Conservation (phyloP, 352 stramenopile species). For the Globisporangium lucens region DNA sequence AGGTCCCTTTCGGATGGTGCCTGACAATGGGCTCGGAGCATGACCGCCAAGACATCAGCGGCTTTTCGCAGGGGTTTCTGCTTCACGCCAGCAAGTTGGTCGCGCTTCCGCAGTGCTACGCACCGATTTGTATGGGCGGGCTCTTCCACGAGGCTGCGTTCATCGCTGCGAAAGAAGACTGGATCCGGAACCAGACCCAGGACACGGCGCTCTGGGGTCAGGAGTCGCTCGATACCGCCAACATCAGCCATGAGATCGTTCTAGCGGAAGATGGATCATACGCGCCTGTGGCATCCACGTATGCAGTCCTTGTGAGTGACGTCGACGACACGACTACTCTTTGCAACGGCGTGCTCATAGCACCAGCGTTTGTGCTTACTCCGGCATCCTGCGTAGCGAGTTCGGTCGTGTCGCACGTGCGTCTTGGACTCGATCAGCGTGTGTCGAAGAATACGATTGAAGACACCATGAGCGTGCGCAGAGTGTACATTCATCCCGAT, state of each 20-base stretch:
- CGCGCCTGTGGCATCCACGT: neutral
- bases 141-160: slow-evolving; percentile 9
- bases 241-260: neutral
- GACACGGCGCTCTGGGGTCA: slow-evolving; percentile 4
- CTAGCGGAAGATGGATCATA: neutral
- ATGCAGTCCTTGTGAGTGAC: neutral
- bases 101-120: slow-evolving; percentile 13
- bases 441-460: neutral
- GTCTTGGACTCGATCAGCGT: slow-evolving; percentile 2
- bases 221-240: neutral
- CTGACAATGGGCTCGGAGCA: slow-evolving; percentile 8
- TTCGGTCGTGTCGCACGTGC: slow-evolving; percentile 2
- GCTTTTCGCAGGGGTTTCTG: slow-evolving; percentile 12
- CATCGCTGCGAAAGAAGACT: slow-evolving; percentile 10
- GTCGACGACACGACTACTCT: neutral
- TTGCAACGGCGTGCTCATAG: slow-evolving; percentile 7
- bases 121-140: slow-evolving; percentile 5
- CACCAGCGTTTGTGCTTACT: slow-evolving; percentile 5
- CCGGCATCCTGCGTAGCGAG: slow-evolving; percentile 3
- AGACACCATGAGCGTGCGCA: slow-evolving; percentile 9
- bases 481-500: slow-evolving; percentile 6
- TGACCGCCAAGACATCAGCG: slow-evolving; percentile 4
- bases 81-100: slow-evolving; percentile 13
- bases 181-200: slow-evolving; percentile 7
- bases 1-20: neutral